Evolutionary conservation across 257 asterid species (phyloP).

Genomic region (Cinchona pubescens): DNA sequence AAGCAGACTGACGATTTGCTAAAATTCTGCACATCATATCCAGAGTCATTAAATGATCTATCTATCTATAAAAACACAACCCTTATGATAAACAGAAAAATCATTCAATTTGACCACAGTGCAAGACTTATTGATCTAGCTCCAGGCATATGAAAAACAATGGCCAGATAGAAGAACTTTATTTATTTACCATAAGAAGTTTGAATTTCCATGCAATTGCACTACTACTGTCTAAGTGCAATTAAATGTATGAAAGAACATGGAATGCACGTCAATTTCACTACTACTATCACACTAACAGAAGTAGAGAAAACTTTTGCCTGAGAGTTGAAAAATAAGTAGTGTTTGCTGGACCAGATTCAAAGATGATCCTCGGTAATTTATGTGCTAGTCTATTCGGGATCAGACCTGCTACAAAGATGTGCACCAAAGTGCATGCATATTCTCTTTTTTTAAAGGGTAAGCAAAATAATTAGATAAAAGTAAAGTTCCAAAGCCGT

Average conservation of each 20-base stretch:
- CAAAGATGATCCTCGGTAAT: background rate
- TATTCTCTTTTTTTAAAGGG: no score
- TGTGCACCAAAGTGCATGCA: no score
- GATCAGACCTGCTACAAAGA: no score
- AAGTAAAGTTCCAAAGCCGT: no score
- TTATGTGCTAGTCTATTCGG: no score
- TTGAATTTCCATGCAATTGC: background rate
- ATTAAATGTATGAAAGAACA: background rate
- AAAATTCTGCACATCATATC: constrained; percentile 51
- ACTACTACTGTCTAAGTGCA: background rate
- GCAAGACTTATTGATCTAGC: background rate
- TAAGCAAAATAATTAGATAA: no score
- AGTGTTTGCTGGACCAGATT: no score
- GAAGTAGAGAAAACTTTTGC: background rate
- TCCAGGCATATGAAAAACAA: background rate
- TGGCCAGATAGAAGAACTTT: background rate
- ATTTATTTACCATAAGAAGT: background rate
- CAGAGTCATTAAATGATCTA: constrained; percentile 2
- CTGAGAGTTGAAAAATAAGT: background rate
- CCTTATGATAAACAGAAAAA: background rate
- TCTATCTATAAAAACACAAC: background rate
- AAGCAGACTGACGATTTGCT: constrained; percentile 95
- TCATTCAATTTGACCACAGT: background rate
- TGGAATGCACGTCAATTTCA: background rate
- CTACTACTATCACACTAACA: no score